A percentile compares a stretch with the other conserved stretches of the same genome.
These are phyloP conservation scores for Amanita pseudoporphyria DNA, from an alignment of 768 basidiomycete genomes.

Conservation along the genomic window DNA sequence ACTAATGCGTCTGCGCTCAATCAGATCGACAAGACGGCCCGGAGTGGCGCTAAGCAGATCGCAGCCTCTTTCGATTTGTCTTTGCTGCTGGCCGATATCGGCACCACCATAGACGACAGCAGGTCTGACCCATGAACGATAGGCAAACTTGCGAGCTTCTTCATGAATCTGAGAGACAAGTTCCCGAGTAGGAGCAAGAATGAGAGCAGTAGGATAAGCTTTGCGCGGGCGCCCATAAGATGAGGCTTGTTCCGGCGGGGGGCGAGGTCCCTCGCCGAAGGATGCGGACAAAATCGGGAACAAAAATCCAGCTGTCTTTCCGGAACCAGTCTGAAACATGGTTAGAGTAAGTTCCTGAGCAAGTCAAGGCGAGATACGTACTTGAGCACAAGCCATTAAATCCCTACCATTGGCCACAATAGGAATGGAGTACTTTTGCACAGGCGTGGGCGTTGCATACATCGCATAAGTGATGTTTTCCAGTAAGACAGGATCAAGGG, in stretches of 20 bases:
- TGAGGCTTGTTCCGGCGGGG: conserved; percentile 48
- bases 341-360: conserved; percentile 6
- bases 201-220: conserved; percentile 94
- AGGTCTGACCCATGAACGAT: conserved; percentile 98
- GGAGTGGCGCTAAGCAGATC: conserved; percentile 96
- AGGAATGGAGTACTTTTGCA: conserved; percentile 99
- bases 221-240: conserved; percentile 67
- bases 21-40: conserved; percentile 94
- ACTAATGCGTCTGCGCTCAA: conserved; percentile 95
- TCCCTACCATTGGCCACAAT: conserved; percentile 87
- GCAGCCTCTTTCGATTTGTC: conserved; percentile 91
- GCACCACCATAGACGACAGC: conserved; percentile 99
- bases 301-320: conserved; percentile 97
- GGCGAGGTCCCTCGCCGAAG: conserved; percentile 72
- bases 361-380: conserved; percentile 21
- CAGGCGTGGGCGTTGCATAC: conserved; percentile 94
- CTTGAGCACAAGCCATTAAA: conserved; percentile 94
- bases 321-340: conserved; percentile 83
- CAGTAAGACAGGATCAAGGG: conserved; percentile 85
- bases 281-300: conserved; percentile 97
- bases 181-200: conserved; percentile 97
- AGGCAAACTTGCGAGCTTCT: conserved; percentile 97
- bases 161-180: conserved; percentile 99
- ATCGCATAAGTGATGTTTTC: conserved; percentile 92
- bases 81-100: conserved; percentile 93